Evolutionary conservation across 495 filamentous ascomycete species (phyloP).

Genomic region (Rhypophila decipiens): DNA sequence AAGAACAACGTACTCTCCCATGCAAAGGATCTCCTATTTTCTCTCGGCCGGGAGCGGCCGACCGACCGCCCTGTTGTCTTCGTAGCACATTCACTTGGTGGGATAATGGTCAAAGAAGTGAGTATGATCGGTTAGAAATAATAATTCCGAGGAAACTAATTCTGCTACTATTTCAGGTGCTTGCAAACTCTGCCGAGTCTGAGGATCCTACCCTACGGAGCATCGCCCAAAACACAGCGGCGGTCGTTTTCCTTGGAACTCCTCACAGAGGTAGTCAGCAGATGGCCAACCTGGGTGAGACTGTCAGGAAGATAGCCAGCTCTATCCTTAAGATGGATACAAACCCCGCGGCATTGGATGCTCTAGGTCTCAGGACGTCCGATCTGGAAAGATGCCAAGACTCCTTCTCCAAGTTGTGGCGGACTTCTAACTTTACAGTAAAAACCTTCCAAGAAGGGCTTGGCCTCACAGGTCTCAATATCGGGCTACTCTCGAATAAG

Average conservation of each 20-base stretch:
- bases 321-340: slow-evolving; percentile 6
- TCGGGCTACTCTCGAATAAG: slow-evolving; percentile 9
- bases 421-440: slow-evolving; percentile 10
- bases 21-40: slow-evolving; percentile 28
- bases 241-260: slow-evolving; percentile 35
- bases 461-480: slow-evolving; percentile 5
- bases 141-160: too few relatives aligned
- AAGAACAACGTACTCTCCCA: slow-evolving; percentile 30
- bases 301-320: slow-evolving; percentile 1
- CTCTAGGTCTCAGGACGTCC: slow-evolving; percentile 6
- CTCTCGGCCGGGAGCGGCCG: slow-evolving; percentile 4
- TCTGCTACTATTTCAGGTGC: too few relatives aligned
- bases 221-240: slow-evolving; percentile 28
- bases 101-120: slow-evolving; percentile 17
- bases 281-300: slow-evolving; percentile 8
- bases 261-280: slow-evolving; percentile 28
- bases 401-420: slow-evolving; percentile 11
- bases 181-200: neutral
- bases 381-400: slow-evolving; percentile 13
- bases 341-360: slow-evolving; percentile 1
- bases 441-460: slow-evolving; percentile 18
- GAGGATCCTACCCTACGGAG: neutral
- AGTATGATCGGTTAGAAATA: too few relatives aligned
- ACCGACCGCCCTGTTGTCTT: slow-evolving; percentile 27
- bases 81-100: slow-evolving; percentile 27